These are phyloP conservation scores for Fusarium clavum DNA, from an alignment of 2,329 filamentous ascomycete genomes.

Conservation along the genomic window DNA sequence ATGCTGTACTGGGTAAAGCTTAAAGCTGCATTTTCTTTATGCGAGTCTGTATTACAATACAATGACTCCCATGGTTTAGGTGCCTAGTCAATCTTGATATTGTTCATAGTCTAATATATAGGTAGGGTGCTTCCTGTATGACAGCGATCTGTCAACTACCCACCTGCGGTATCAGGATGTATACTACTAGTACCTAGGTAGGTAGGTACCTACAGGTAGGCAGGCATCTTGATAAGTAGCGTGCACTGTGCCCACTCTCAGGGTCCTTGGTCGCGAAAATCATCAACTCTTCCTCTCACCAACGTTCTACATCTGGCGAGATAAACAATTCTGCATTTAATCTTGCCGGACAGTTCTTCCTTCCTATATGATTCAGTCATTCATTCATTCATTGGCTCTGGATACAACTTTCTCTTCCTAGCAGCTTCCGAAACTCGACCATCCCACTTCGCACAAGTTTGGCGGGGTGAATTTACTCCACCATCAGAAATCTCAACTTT, in stretches of 20 bases:
- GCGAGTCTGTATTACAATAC: background rate
- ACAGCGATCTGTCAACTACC: background rate
- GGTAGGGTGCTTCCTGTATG: no score
- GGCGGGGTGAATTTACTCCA: slow-evolving; percentile 47
- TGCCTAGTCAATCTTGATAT: no score
- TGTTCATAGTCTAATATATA: background rate
- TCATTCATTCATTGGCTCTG: background rate
- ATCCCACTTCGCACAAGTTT: slow-evolving; percentile 39
- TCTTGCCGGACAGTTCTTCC: background rate
- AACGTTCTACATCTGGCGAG: background rate
- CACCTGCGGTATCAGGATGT: background rate
- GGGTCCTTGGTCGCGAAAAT: slow-evolving; percentile 32
- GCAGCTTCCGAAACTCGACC: background rate
- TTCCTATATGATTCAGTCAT: no score
- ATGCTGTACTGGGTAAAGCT: background rate
- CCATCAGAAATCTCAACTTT: slow-evolving; percentile 45
- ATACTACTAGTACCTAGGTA: background rate
- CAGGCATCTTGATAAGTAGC: background rate
- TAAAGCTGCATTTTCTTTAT: background rate
- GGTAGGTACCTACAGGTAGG: no score
- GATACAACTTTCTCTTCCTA: background rate
- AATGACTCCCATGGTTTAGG: background rate
- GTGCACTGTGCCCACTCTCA: slow-evolving; percentile 39
- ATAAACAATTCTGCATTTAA: background rate
- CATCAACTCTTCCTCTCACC: slow-evolving; percentile 6